A percentile compares a stretch with the other conserved stretches of the same genome.
phyloP scores from a whole-genome alignment of 2,329 filamentous ascomycete genomes.

The Colletotrichum cordylinicola region DNA sequence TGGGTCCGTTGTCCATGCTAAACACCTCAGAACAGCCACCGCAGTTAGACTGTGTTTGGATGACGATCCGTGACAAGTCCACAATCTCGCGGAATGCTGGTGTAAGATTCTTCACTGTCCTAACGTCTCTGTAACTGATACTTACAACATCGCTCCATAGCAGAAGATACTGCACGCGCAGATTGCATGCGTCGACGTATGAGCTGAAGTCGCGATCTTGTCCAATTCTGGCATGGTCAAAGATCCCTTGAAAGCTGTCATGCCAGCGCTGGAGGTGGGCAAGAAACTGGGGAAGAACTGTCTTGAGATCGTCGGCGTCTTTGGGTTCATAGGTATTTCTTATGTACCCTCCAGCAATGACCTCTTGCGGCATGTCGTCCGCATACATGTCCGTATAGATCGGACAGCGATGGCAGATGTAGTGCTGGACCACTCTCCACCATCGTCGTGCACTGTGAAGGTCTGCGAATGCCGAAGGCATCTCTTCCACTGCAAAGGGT shows the following conservation, averaged over 20 bases:
- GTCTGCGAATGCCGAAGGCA: slow-evolving; percentile 35
- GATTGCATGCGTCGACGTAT: slow-evolving; percentile 42
- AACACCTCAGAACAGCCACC: slow-evolving; percentile 36
- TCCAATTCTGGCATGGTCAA: slow-evolving; percentile 30
- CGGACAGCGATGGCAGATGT: slow-evolving; percentile 42
- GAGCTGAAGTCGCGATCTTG: slow-evolving; percentile 23
- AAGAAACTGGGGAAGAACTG: slow-evolving; percentile 40
- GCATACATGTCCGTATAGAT: slow-evolving; percentile 30
- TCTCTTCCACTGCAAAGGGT: slow-evolving; percentile 36
- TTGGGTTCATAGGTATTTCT: slow-evolving; percentile 32
- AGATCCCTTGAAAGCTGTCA: slow-evolving; percentile 41
- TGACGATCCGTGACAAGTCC: slow-evolving; percentile 38
- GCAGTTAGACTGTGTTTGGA: slow-evolving; percentile 27
- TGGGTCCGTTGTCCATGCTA: slow-evolving; percentile 52
- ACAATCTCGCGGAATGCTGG: slow-evolving; percentile 48
- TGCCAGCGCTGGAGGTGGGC: slow-evolving; percentile 46
- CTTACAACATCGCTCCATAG: slow-evolving; percentile 42
- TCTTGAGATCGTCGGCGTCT: slow-evolving; percentile 31
- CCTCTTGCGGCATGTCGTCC: slow-evolving; percentile 27
- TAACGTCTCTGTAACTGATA: slow-evolving; percentile 39
- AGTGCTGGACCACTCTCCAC: slow-evolving; percentile 42
- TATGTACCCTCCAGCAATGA: slow-evolving; percentile 33
- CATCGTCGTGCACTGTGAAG: slow-evolving; percentile 40
- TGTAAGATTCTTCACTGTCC: slow-evolving; percentile 40
- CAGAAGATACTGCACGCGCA: slow-evolving; percentile 48